Percentiles rank a stretch among this genome's conserved stretches.
phyloP scores from a whole-genome alignment of 139 green algal species.

The Marvania coccoides region DNA sequence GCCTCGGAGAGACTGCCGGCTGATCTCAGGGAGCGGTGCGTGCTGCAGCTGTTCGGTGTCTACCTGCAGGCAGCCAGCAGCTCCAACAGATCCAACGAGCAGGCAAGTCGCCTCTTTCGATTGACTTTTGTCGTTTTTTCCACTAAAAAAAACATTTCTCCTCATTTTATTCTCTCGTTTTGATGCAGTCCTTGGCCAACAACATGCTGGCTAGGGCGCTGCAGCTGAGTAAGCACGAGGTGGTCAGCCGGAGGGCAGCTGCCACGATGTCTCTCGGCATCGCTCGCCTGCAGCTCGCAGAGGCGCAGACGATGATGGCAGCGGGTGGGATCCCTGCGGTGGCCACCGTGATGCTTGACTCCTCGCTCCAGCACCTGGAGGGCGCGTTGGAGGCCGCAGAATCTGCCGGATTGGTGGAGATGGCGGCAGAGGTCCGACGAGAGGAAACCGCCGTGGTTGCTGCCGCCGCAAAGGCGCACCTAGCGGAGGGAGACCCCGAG shows the following conservation, averaged over 20 bases:
- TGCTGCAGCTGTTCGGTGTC: constrained; percentile 14
- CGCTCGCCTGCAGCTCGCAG: constrained; percentile 9
- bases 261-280: constrained; percentile 3
- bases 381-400: neutral
- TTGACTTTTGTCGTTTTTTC: neutral
- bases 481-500: neutral
- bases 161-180: neutral
- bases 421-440: neutral
- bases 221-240: constrained; percentile 2
- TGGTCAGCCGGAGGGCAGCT: neutral
- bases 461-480: constrained; percentile 6
- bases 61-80: constrained; percentile 9
- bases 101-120: neutral
- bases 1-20: neutral
- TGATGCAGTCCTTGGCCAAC: constrained; percentile 7
- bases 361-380: constrained; percentile 3
- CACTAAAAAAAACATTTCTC: neutral
- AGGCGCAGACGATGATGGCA: constrained; percentile 4
- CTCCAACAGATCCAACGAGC: neutral
- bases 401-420: neutral
- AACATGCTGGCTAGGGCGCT: constrained; percentile 17
- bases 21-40: neutral
- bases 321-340: neutral
- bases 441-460: neutral
- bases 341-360: neutral